phyloP scores from a whole-genome alignment of 208 protist species.

The Trypanosoma boissoni region DNA sequence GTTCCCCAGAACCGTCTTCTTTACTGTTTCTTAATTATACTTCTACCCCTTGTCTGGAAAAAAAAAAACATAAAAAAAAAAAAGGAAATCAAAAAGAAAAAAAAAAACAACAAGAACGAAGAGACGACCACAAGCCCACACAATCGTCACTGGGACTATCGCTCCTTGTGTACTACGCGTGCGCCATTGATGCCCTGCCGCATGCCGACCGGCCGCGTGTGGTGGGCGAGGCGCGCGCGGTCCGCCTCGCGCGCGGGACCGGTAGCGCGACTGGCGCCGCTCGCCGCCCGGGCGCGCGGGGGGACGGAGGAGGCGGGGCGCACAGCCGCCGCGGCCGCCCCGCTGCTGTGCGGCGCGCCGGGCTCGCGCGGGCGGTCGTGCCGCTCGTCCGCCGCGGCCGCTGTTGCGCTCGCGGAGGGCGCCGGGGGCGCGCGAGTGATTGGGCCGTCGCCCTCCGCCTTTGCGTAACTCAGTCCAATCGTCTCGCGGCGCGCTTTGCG shows the following conservation, averaged over 20 bases:
- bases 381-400: neutral
- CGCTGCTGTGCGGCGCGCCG: constrained; percentile 14
- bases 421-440: neutral
- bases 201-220: constrained; percentile 8
- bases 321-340: constrained; percentile 16
- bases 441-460: neutral
- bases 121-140: constrained; percentile 11
- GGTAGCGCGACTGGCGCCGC: constrained; percentile 12
- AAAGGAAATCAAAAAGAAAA: constrained; percentile 5
- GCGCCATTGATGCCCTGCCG: constrained; percentile 12
- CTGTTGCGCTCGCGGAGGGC: neutral
- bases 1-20: neutral
- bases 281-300: constrained; percentile 1
- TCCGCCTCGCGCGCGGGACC: constrained; percentile 11
- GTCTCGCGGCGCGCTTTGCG: constrained; percentile 26
- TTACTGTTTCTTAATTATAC: constrained; percentile 1
- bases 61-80: constrained; percentile 4
- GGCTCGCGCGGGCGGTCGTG: neutral
- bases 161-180: constrained; percentile 10
- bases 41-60: constrained; percentile 5
- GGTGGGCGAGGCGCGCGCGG: neutral
- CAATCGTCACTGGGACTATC: neutral
- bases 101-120: constrained; percentile 13
- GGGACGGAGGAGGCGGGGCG: constrained; percentile 10
- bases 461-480: neutral